phyloP scores from a whole-genome alignment of 495 filamentous ascomycete genomes.

The Penicillium chermesinum region DNA sequence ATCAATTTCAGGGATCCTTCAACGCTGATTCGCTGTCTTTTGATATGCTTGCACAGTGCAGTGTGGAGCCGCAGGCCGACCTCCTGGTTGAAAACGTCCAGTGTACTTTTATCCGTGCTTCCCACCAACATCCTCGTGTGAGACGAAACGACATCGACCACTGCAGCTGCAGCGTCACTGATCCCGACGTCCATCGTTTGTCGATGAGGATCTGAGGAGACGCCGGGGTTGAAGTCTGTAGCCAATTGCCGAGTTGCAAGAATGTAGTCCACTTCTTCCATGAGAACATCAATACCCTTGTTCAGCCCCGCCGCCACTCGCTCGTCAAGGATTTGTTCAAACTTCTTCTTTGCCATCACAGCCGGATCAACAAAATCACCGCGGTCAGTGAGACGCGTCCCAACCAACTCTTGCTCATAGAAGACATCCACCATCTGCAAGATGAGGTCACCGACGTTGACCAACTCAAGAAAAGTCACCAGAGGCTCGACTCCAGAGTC shows the following conservation, averaged over 20 bases:
- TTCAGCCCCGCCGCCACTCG: constrained; percentile 92
- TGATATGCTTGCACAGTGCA: constrained; percentile 91
- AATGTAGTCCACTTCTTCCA: constrained; percentile 96
- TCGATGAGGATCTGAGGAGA: constrained; percentile 39
- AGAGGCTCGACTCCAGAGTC: constrained; percentile 76
- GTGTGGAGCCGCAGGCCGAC: constrained; percentile 89
- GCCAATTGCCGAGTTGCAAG: constrained; percentile 82
- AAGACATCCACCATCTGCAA: constrained; percentile 99
- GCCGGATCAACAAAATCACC: constrained; percentile 94
- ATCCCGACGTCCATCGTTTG: constrained; percentile 71
- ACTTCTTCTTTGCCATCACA: constrained; percentile 91
- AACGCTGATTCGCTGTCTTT: constrained; percentile 86
- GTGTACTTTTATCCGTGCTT: constrained; percentile 92
- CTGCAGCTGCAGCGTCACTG: constrained; percentile 66
- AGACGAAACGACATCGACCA: constrained; percentile 78
- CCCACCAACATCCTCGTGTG: constrained; percentile 90
- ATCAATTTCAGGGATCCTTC: constrained; percentile 91
- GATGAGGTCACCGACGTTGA: constrained; percentile 97
- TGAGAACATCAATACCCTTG: constrained; percentile 95
- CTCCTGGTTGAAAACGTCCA: constrained; percentile 98
- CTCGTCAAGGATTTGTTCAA: constrained; percentile 98
- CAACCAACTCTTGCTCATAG: constrained; percentile 89
- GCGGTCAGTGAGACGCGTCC: constrained; percentile 74
- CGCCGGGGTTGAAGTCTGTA: constrained; percentile 83
- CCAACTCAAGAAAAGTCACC: constrained; percentile 93